A percentile compares a stretch with the other conserved stretches of the same genome.
These are phyloP conservation scores for Pythium plurisporium DNA, from an alignment of 352 stramenopile species.

Conservation along the genomic window DNA sequence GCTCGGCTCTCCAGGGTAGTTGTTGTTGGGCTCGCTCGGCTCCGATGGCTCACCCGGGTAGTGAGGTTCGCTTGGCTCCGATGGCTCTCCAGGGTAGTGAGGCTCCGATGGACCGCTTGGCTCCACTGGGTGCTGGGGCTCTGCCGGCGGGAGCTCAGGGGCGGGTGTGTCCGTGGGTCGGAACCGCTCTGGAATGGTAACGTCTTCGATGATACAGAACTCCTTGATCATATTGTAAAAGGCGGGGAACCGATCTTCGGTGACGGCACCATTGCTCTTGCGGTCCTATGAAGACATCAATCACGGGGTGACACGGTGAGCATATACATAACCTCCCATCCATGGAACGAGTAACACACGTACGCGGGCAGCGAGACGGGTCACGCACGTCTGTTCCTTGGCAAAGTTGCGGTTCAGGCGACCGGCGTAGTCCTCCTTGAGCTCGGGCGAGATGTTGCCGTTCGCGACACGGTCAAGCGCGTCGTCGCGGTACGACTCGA, in stretches of 20 bases:
- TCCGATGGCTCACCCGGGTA: no score
- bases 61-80: no score
- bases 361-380: neutral
- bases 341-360: no score
- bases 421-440: neutral
- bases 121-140: no score
- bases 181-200: neutral
- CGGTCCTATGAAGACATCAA: neutral
- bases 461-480: neutral
- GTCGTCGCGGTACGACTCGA: neutral
- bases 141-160: no score
- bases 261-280: neutral
- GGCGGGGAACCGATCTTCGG: neutral
- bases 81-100: no score
- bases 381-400: neutral
- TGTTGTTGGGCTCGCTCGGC: no score
- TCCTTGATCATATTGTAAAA: conserved; percentile 9
- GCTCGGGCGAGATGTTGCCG: neutral
- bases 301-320: no score
- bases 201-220: conserved; percentile 2
- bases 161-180: neutral
- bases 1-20: neutral
- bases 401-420: neutral
- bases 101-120: no score
- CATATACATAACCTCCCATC: no score